Evolutionary conservation across 305 asterid genomes (phyloP), one percentile per base, ranked within the genome.

Genomic region (Andrographis paniculata): DNA sequence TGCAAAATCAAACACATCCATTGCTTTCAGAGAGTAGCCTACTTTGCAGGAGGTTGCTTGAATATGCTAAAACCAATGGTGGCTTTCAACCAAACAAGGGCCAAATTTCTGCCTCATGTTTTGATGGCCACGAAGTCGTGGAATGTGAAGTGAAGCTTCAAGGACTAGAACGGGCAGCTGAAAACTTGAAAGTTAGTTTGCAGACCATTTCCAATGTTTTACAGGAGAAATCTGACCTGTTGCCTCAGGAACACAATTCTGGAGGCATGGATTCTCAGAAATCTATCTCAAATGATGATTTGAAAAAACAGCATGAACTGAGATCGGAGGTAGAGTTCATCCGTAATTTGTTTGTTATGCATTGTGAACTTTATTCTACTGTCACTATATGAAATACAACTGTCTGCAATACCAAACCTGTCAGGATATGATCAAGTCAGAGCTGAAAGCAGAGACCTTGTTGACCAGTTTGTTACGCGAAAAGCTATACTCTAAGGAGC

Each of bases 61-160:
- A 79, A 20, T 61, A 65, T 56, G 72, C 75, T 43, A 92, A 84
- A 72, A 48, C 53, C 20, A 78, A 68, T 14, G 52, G 53, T 16
- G 57, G 75, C 46, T 63, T 55, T 41, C 50, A 56, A 17, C 42
- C 65, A 58, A 71, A 66, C 36, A 69, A 57, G 18, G 77, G 63
- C 38, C 20, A 49, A 6, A 64, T 55, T 59, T 57, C 63, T 22
- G 69, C 41, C 39, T 41, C 46, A 13, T 78, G 77, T 58, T 61
- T 76, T 22, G 67, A 71, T 37, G 62, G 80, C 43, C 16, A 37
- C 17, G 94, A 84, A 61, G 53, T 87, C 40, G 67, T 91, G 61
- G 97, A 87, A 52, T 77, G 83, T 68, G 95, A 84, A 67, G 87
- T 82, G 70, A 87, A 87, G 74, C 73, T 82, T 58, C 94, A 92